Base-by-base conservation (phyloP, 1,284 basidiomycete genomes). In the Rhodotorula sp. region DNA sequence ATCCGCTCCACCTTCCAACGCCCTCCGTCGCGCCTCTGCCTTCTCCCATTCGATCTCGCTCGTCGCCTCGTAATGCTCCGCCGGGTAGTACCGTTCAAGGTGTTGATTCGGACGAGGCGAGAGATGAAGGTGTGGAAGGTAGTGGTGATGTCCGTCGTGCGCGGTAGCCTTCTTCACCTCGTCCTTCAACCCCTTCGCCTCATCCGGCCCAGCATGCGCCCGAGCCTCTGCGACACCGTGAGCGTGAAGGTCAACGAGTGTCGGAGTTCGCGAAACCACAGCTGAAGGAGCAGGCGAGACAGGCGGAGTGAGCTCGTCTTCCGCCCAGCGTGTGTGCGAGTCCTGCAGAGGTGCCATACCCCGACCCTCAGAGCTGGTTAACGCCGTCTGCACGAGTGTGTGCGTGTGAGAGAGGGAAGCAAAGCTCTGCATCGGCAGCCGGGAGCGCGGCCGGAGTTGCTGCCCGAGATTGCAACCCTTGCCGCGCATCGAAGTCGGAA, bases 261-360 rank as follows among this genome's bases (percentile, higher is more conserved):
- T 69, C 29, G 67, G 67, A 1, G 67, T 62, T 27, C 67, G 62
- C 3, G 67, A 69, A 6, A 69, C 63, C 6, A 63, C 63, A 19
- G 67, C 63, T 3, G 67, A 69, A 24, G 67, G 34, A 8, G 62
- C 30, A 10, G 67, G 59, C 19, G 67, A 65, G 5, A 36, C n/a
- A 13, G 32, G 57, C 10, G 62, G 66, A 2, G 66, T 63, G 34
- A 49, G 20, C 27, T 64, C 63, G 24, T 49, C 62, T 34, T 19
- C 46, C 2, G 34, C 30, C 52, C 64, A 55, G 15, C 20, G 52
- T 13, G 54, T 15, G 29, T 19, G 22, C 10, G 57, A 30, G 22
- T 19, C 29, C 7, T 27, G 10, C 19, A 20, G 57, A 22, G 57
- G 44, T 30, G n/a, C 44, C 19, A 46, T 46, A 27, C n/a, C 32